Percentiles rank a stretch among this genome's conserved stretches.
Conservation (phyloP, 1,284 basidiomycete genomes). For the Fomitopsis schrenkii region DNA sequence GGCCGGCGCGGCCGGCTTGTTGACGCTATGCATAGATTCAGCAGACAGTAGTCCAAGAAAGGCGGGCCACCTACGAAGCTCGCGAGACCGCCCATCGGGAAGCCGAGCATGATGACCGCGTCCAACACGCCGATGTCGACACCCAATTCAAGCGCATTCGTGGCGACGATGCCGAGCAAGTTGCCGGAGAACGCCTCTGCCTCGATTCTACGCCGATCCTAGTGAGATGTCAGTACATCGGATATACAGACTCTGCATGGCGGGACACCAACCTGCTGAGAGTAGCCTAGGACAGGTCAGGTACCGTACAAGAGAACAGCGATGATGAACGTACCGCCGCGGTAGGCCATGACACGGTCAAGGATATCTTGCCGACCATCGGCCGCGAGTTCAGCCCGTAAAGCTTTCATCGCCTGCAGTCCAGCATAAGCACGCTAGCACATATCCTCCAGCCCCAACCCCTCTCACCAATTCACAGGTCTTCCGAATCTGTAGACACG, state of each 20-base stretch:
- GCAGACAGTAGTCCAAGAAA: background rate
- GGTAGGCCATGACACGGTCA: conserved; percentile 77
- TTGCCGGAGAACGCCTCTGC: conserved; percentile 82
- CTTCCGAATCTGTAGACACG: conserved; percentile 57
- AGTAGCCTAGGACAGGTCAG: conserved; percentile 45
- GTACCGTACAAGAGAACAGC: background rate
- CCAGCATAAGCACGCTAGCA: background rate
- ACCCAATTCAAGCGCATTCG: conserved; percentile 88
- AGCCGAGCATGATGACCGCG: conserved; percentile 87
- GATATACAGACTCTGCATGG: background rate
- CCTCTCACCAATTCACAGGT: conserved; percentile 69
- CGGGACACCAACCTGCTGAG: conserved; percentile 36
- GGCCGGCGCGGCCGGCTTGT: conserved; percentile 87
- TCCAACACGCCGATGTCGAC: conserved; percentile 89
- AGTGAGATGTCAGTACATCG: conserved; percentile 5
- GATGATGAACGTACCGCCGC: conserved; percentile 55
- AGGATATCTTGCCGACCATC: conserved; percentile 79
- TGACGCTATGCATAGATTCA: conserved; percentile 51
- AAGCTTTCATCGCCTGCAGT: conserved; percentile 71
- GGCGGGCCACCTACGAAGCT: conserved; percentile 56
- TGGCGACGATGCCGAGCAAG: conserved; percentile 85
- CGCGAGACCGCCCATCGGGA: conserved; percentile 69
- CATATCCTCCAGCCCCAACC: background rate
- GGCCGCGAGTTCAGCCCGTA: conserved; percentile 69
- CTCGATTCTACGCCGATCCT: conserved; percentile 85